Conservation (phyloP, 805 yeast species). For the Priceomyces fermenticarens region DNA sequence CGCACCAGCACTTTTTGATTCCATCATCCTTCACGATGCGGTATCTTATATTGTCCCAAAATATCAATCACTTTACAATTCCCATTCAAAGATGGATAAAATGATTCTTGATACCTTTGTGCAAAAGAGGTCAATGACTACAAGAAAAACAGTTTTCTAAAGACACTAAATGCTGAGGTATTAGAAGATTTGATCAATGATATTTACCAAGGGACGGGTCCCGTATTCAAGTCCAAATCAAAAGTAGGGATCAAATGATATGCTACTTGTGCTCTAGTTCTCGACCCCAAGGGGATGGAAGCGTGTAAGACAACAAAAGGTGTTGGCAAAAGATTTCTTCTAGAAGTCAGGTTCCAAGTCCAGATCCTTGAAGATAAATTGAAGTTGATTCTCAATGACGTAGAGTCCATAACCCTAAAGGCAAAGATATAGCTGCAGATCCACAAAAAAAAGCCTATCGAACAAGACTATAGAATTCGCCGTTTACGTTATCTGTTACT, state of each 20-base stretch:
- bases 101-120: slow-evolving; percentile 39
- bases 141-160: slow-evolving; percentile 41
- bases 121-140: slow-evolving; percentile 41
- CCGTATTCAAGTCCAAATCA: slow-evolving; percentile 38
- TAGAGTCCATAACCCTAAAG: not conserved
- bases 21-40: slow-evolving; percentile 58
- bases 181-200: slow-evolving; percentile 41
- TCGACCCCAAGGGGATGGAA: too few relatives aligned
- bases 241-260: slow-evolving; percentile 43
- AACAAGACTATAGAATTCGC: too few relatives aligned
- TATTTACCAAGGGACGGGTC: slow-evolving; percentile 32
- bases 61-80: slow-evolving; percentile 13
- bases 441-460: too few relatives aligned
- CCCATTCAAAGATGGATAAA: slow-evolving; percentile 21
- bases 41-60: slow-evolving; percentile 37
- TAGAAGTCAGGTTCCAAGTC: slow-evolving; percentile 18
- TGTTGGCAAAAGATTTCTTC: too few relatives aligned
- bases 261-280: slow-evolving; percentile 45
- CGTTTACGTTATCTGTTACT: too few relatives aligned
- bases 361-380: slow-evolving; percentile 8
- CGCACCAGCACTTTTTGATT: slow-evolving; percentile 53
- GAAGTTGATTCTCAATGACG: slow-evolving; percentile 1
- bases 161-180: slow-evolving; percentile 43
- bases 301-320: too few relatives aligned
- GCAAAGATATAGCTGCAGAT: slow-evolving; percentile 2